A percentile compares a stretch with the other conserved stretches of the same genome.
These are phyloP conservation scores for Talaromyces liani DNA, from an alignment of 495 filamentous ascomycete genomes.

Conservation along the genomic window DNA sequence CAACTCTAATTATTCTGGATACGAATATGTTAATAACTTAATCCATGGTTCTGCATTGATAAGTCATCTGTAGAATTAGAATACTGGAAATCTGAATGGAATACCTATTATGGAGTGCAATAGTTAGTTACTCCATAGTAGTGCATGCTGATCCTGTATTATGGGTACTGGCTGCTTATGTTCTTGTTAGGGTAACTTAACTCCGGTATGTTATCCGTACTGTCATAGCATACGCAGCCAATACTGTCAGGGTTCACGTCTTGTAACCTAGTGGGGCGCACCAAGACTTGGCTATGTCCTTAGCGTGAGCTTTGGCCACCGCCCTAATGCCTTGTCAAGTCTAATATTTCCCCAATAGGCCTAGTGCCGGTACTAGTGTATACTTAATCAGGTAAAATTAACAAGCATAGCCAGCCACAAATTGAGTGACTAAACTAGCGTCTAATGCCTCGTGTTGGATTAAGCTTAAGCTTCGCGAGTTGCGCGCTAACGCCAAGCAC, in stretches of 20 bases:
- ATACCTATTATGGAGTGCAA: background rate
- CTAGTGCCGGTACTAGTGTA: background rate
- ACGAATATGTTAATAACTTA: background rate
- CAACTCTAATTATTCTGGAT: background rate
- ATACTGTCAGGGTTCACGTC: background rate
- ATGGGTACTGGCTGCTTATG: background rate
- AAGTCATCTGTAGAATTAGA: background rate
- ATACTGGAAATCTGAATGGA: too few relatives aligned
- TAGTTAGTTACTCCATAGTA: too few relatives aligned
- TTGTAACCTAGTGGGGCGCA: background rate
- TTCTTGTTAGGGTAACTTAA: too few relatives aligned
- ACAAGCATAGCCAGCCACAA: background rate
- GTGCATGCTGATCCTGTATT: too few relatives aligned
- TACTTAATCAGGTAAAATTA: background rate
- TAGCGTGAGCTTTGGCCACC: background rate
- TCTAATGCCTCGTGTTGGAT: constrained; percentile 39
- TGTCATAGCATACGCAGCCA: background rate
- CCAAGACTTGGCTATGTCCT: background rate
- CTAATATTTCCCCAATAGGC: background rate
- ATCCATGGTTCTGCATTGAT: background rate
- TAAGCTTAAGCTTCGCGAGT: constrained; percentile 41
- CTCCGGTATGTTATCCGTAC: background rate
- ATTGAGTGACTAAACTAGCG: background rate
- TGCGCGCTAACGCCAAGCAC: constrained; percentile 19
- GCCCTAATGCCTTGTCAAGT: background rate